Evolutionary conservation across 352 stramenopile species (phyloP).

Genomic region (Blastocystis sp.): DNA sequence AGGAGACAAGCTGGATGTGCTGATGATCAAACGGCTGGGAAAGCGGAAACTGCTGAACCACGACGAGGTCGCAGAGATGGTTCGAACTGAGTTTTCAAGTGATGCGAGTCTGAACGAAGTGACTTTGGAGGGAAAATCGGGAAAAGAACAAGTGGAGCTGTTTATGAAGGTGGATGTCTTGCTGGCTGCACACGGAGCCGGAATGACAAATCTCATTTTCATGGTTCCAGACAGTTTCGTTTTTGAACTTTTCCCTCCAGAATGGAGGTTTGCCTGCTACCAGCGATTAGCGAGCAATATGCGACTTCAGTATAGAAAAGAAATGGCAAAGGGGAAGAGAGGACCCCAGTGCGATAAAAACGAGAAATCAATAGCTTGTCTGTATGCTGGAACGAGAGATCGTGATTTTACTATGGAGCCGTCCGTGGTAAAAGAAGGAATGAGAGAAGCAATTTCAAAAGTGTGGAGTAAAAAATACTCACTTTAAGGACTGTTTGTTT

Average conservation of each 20-base stretch:
- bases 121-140: neutral
- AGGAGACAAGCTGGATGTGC: neutral
- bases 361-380: neutral
- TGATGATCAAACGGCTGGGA: neutral
- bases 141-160: neutral
- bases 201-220: slow-evolving; percentile 24
- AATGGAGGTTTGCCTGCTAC: slow-evolving; percentile 3
- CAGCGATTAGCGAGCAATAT: neutral
- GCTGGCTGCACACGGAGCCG: neutral
- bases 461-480: neutral
- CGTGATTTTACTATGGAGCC: neutral
- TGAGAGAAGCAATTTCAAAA: neutral
- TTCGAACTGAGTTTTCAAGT: neutral
- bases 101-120: neutral
- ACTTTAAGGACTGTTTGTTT: neutral
- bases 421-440: neutral
- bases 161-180: neutral
- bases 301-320: neutral
- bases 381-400: neutral
- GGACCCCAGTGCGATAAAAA: neutral
- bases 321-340: neutral
- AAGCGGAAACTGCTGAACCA: slow-evolving; percentile 32
- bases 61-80: neutral
- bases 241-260: slow-evolving; percentile 37
- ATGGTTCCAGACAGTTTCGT: neutral